Evolutionary conservation across 192 early-diverging fungal species (phyloP).

Genomic region (Cladochytrium replicatum): DNA sequence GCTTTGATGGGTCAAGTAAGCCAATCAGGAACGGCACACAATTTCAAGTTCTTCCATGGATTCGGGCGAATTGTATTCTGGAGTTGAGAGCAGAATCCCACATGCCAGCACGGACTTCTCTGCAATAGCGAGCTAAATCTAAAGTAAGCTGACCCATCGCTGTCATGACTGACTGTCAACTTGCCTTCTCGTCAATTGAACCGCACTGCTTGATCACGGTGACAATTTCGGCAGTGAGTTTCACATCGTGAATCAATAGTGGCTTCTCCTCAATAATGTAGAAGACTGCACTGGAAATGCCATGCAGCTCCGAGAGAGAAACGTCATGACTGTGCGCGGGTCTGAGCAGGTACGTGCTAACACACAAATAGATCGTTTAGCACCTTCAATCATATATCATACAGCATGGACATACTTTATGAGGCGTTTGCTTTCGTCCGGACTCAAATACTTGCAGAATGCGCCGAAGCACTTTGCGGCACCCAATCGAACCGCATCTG

Average conservation of each 20-base stretch:
- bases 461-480: conserved; percentile 53
- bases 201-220: no score
- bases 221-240: no score
- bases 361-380: conserved; percentile 3
- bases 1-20: not conserved
- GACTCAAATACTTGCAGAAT: conserved; percentile 40
- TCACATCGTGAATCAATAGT: no score
- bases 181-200: no score
- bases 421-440: conserved; percentile 35
- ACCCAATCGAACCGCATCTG: conserved; percentile 41
- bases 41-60: not conserved
- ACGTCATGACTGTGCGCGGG: conserved; percentile 1
- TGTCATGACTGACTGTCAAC: not conserved
- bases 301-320: conserved; percentile 17
- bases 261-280: conserved; percentile 31
- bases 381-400: conserved; percentile 3
- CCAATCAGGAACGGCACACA: not conserved
- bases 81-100: conserved; percentile 7
- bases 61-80: conserved; percentile 8
- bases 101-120: conserved; percentile 19
- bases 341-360: conserved; percentile 22
- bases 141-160: not conserved
- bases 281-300: conserved; percentile 36
- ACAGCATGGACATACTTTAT: conserved; percentile 35
- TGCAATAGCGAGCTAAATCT: conserved; percentile 4